These are phyloP conservation scores for Yamadazyma aaseri DNA, from an alignment of 1,139 yeast genomes.

Conservation along the genomic window DNA sequence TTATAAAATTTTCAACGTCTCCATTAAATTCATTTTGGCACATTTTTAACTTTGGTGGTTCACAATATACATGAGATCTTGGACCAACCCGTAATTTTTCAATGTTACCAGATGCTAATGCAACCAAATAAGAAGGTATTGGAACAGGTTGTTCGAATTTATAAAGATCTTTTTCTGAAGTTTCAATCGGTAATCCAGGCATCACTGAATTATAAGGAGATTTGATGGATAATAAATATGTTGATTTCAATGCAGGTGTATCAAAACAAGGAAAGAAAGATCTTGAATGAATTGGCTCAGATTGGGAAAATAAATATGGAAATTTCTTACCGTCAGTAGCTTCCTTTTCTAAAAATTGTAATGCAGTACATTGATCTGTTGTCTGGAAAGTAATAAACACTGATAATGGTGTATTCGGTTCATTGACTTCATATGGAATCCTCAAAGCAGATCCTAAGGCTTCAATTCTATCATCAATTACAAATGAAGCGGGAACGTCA, in stretches of 20 bases:
- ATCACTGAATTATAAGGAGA: conserved; percentile 70
- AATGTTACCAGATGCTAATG: conserved; percentile 84
- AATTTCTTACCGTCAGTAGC: conserved; percentile 73
- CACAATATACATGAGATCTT: conserved; percentile 78
- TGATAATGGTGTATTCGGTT: conserved; percentile 19
- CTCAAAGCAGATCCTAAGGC: conserved; percentile 68
- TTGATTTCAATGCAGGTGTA: conserved; percentile 80
- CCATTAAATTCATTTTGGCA: conserved; percentile 79
- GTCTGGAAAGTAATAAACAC: conserved; percentile 59
- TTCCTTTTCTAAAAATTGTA: conserved; percentile 77
- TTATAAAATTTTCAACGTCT: conserved; percentile 77
- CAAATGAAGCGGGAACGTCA: conserved; percentile 29
- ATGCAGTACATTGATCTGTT: conserved; percentile 74
- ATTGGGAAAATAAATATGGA: conserved; percentile 84
- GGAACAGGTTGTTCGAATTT: conserved; percentile 73
- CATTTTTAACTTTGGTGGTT: conserved; percentile 64
- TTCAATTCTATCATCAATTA: conserved; percentile 49
- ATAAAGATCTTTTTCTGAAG: conserved; percentile 25
- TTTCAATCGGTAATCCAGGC: conserved; percentile 54
- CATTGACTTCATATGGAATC: conserved; percentile 23
- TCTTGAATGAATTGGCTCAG: conserved; percentile 91
- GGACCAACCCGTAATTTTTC: conserved; percentile 75
- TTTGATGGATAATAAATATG: conserved; percentile 56
- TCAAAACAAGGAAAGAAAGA: conserved; percentile 89
- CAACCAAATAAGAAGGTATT: conserved; percentile 80